Evolutionary conservation across 1,284 basidiomycete species (phyloP), one percentile per base, ranked within the genome.

Genomic region (Ganoderma boninense): DNA sequence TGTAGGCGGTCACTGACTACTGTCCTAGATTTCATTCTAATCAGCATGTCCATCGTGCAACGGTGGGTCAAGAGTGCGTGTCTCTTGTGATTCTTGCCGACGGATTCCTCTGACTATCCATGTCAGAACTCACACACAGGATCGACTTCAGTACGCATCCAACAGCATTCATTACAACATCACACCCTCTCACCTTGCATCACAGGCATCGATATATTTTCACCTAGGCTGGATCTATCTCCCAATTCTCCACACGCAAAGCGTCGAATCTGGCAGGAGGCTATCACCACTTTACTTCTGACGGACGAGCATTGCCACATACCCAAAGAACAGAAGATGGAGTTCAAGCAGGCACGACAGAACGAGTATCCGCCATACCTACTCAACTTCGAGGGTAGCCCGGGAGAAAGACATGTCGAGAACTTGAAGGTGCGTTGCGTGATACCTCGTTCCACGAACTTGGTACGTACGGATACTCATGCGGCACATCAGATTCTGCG

Each of bases 191-290:
- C 35, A 42, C 40, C 91, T 65, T 23, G 18, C 20, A 2, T 23
- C 43, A 32, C 35, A 91, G 90, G 90, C 78, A 88, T 95, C 72
- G 93, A 95, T 78, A 86, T 95, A 64, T 95, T 95, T 77, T 94
- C 92, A n/a, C 92, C 92, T 38, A 83, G 91, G 14, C 79, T 95
- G 69, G 90, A 95, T 79, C 79, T 92, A 57, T 87, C 89, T 0
- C 79, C 87, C 29, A 82, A 87, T 1, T 90, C 89, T 2, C 84
- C 87, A 18, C 94, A 96, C 77, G 85, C 89, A 49, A 89, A 85
- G 71, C 87, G 93, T 14, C 87, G 94, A 6, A 92, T 95, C n/a
- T 95, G 93, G 93, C 92, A 95, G 77, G 94, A 96, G 79, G 87
- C 92, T 8, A 84, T 95, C 38, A 89, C 92, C 0, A 88, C 90